Conservation (phyloP, 768 basidiomycete genomes). For the Mycena sanguinolenta region DNA sequence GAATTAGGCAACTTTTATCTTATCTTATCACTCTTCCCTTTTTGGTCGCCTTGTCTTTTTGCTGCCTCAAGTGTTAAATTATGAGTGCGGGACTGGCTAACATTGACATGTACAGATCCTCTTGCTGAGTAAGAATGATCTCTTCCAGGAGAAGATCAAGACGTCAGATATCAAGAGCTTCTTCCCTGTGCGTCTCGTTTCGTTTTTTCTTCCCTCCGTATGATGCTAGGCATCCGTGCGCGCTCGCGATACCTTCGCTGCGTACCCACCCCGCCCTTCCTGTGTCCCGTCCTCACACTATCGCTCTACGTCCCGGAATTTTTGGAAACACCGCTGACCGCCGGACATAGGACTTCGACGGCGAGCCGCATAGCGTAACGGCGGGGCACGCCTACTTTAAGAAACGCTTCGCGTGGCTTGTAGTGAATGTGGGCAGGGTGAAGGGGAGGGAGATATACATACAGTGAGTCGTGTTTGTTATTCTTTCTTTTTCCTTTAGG, state of each 20-base stretch:
- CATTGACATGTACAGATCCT: slow-evolving; percentile 70
- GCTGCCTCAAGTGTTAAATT: too few relatives aligned
- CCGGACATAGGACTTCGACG: slow-evolving; percentile 82
- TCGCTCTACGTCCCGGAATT: not conserved
- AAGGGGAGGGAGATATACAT: slow-evolving; percentile 94
- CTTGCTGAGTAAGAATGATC: slow-evolving; percentile 95
- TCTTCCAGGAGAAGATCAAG: slow-evolving; percentile 87
- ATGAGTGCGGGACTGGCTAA: too few relatives aligned
- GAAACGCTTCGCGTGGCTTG: slow-evolving; percentile 83
- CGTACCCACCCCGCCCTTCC: too few relatives aligned
- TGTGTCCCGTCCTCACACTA: not conserved
- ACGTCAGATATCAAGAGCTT: slow-evolving; percentile 89
- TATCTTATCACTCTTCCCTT: too few relatives aligned
- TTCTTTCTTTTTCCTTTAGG: not conserved
- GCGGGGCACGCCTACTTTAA: slow-evolving; percentile 93
- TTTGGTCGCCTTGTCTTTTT: too few relatives aligned
- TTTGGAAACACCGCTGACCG: slow-evolving; percentile 10
- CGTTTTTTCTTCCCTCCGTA: not conserved
- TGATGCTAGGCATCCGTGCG: too few relatives aligned
- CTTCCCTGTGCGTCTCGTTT: slow-evolving; percentile 75
- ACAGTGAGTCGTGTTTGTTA: slow-evolving; percentile 76
- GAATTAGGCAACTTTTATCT: too few relatives aligned
- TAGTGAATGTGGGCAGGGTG: slow-evolving; percentile 86
- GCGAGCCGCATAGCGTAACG: slow-evolving; percentile 76
- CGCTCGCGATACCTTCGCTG: too few relatives aligned